phyloP scores from a whole-genome alignment of 1,284 basidiomycete species.

The Erythrobasidium hasegawianum region DNA sequence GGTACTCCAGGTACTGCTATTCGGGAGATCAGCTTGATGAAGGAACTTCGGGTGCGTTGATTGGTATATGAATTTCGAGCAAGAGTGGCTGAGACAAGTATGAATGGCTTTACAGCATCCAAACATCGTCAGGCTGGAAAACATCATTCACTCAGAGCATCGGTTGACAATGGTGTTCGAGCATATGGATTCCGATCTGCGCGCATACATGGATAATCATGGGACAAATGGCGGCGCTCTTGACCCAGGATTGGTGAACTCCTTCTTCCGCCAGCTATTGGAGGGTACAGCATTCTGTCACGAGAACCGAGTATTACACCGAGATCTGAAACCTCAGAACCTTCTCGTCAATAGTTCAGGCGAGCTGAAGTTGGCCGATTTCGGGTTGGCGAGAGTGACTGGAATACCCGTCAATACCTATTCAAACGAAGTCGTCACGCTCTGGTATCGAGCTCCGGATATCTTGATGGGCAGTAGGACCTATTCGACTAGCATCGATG shows the following conservation, averaged over 20 bases:
- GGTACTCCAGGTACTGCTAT: slow-evolving; percentile 92
- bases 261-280: slow-evolving; percentile 94
- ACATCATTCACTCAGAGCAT: slow-evolving; percentile 96
- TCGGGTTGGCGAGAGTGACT: slow-evolving; percentile 84
- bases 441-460: slow-evolving; percentile 99
- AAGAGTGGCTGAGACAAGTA: not conserved
- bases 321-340: slow-evolving; percentile 97
- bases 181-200: slow-evolving; percentile 96
- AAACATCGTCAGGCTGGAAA: slow-evolving; percentile 94
- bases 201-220: slow-evolving; percentile 99
- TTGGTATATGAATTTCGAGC: not conserved
- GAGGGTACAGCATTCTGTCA: slow-evolving; percentile 99
- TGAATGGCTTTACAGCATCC: slow-evolving; percentile 57
- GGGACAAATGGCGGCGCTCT: slow-evolving; percentile 94
- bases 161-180: slow-evolving; percentile 99
- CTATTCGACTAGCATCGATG: slow-evolving; percentile 97
- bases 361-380: slow-evolving; percentile 83
- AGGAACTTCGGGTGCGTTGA: slow-evolving; percentile 66
- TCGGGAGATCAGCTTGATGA: slow-evolving; percentile 93
- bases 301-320: slow-evolving; percentile 94
- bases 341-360: slow-evolving; percentile 94
- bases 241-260: slow-evolving; percentile 83
- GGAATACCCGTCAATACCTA: slow-evolving; percentile 95
- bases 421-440: slow-evolving; percentile 92
- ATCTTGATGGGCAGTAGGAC: slow-evolving; percentile 94